phyloP scores from a whole-genome alignment of 2,329 filamentous ascomycete genomes.

The Lasiodiplodia theobromae region DNA sequence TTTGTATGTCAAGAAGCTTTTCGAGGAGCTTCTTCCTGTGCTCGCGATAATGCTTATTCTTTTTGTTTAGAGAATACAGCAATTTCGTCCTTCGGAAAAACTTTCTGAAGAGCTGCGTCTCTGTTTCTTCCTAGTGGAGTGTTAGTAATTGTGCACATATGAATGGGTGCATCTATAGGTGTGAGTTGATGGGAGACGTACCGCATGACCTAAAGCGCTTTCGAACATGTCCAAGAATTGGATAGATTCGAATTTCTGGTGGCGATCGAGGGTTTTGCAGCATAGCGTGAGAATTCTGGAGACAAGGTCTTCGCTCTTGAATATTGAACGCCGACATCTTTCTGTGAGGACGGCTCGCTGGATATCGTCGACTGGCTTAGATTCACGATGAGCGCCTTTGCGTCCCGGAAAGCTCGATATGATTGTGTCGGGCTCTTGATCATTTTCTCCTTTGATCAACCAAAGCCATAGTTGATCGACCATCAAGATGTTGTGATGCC shows the following conservation, averaged over 20 bases:
- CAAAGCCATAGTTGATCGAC: slow-evolving; percentile 74
- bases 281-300: slow-evolving; percentile 39
- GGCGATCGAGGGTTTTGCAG: slow-evolving; percentile 67
- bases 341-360: slow-evolving; percentile 26
- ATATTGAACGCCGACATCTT: slow-evolving; percentile 21
- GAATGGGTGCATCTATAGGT: too few species aligned
- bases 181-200: slow-evolving; percentile 49
- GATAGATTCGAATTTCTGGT: slow-evolving; percentile 52
- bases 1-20: slow-evolving; percentile 64
- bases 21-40: slow-evolving; percentile 55
- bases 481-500: slow-evolving; percentile 69
- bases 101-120: slow-evolving; percentile 64
- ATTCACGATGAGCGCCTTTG: slow-evolving; percentile 2
- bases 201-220: slow-evolving; percentile 55
- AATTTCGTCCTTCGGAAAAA: slow-evolving; percentile 6
- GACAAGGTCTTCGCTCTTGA: slow-evolving; percentile 28
- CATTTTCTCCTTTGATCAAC: slow-evolving; percentile 54
- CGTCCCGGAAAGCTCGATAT: slow-evolving; percentile 5
- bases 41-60: background rate
- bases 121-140: slow-evolving; percentile 34
- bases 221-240: slow-evolving; percentile 68
- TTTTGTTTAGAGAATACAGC: background rate
- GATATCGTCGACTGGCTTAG: slow-evolving; percentile 21
- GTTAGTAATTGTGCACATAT: background rate
- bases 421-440: background rate